A percentile compares a stretch with the other conserved stretches of the same genome.
These are phyloP conservation scores for Russula lepida DNA, from an alignment of 768 basidiomycete genomes.

Conservation along the genomic window DNA sequence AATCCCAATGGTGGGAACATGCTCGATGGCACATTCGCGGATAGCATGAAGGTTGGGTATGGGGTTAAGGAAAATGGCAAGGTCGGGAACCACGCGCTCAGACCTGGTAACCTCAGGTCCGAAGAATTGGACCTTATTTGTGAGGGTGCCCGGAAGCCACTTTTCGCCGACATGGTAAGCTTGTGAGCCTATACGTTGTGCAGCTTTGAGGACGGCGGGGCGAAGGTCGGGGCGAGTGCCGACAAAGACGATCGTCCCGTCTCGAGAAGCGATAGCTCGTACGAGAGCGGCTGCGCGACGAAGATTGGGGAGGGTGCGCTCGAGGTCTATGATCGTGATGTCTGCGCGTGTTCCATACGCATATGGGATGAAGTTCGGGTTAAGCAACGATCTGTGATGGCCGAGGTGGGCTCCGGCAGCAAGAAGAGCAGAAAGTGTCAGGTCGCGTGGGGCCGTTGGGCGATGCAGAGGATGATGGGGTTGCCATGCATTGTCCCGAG, in stretches of 20 bases:
- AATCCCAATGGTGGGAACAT: conserved; percentile 90
- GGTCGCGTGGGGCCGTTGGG: conserved; percentile 48
- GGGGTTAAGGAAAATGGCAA: conserved; percentile 88
- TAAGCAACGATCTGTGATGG: conserved; percentile 75
- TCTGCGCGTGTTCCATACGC: conserved; percentile 88
- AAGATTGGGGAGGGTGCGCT: conserved; percentile 85
- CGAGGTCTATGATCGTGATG: conserved; percentile 89
- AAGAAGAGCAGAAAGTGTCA: conserved; percentile 82
- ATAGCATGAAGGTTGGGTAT: conserved; percentile 77
- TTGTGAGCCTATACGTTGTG: conserved; percentile 67
- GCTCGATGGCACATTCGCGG: conserved; percentile 80
- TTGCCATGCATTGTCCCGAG: conserved; percentile 56
- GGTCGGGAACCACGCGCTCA: conserved; percentile 67
- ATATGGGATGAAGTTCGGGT: conserved; percentile 85
- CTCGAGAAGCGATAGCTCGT: conserved; percentile 68
- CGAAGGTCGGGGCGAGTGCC: conserved; percentile 79
- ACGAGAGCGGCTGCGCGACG: conserved; percentile 86
- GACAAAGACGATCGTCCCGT: conserved; percentile 83
- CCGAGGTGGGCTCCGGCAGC: conserved; percentile 94
- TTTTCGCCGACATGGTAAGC: conserved; percentile 80
- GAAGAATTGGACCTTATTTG: conserved; percentile 74
- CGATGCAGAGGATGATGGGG: conserved; percentile 62
- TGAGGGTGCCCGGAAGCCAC: conserved; percentile 95
- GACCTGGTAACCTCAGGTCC: conserved; percentile 45
- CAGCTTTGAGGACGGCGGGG: conserved; percentile 66